phyloP scores from a whole-genome alignment of 371 early-diverging fungal genomes.

The Mycotypha africana region DNA sequence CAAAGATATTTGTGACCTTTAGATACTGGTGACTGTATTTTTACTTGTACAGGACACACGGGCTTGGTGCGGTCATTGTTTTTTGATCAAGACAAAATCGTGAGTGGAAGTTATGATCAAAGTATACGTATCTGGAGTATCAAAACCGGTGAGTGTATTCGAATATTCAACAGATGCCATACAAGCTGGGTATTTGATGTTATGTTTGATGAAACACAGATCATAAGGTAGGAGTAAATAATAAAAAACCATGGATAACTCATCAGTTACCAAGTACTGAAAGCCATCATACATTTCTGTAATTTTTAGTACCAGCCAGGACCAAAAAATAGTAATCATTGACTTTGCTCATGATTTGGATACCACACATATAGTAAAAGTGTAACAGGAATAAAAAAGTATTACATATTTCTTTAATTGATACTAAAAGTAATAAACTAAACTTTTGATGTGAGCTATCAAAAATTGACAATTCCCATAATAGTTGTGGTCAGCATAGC shows the following conservation, averaged over 20 bases:
- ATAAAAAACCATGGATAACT: conserved; percentile 14
- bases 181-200: conserved; percentile 92
- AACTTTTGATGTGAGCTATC: too few relatives aligned
- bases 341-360: conserved; percentile 58
- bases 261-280: neutral
- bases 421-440: too few relatives aligned
- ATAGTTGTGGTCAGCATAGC: too few relatives aligned
- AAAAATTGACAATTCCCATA: too few relatives aligned
- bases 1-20: neutral
- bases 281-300: neutral
- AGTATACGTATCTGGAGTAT: conserved; percentile 94
- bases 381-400: too few relatives aligned
- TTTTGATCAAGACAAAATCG: conserved; percentile 53
- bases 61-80: conserved; percentile 77
- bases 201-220: conserved; percentile 68
- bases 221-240: conserved; percentile 50
- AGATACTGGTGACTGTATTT: neutral
- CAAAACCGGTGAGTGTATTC: conserved; percentile 19
- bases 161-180: conserved; percentile 61
- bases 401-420: too few relatives aligned
- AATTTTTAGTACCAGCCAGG: conserved; percentile 66
- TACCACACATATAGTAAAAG: neutral
- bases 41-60: neutral
- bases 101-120: conserved; percentile 77
- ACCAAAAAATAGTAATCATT: conserved; percentile 77